Evolutionary conservation across 441 rosid genomes (phyloP), one percentile per base, ranked within the genome.

Genomic region (Cnidoscolus chayamansa): DNA sequence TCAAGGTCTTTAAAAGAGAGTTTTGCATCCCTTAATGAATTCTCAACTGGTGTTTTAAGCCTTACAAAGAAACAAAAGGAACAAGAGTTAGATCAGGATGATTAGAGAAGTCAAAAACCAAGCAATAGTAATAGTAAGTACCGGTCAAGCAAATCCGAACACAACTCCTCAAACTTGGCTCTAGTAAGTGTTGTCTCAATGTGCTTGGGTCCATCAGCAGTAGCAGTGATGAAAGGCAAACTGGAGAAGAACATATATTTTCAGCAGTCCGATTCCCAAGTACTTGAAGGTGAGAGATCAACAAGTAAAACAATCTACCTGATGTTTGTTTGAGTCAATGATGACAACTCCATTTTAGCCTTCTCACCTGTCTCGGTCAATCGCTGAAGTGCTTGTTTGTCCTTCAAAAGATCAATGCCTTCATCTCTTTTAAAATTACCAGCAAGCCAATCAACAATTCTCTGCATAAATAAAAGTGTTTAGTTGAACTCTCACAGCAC

Each of bases 371-470:
- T 86, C 83, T 94, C 99, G 2, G 97, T 94, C 57, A 92, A 78
- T 63, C 99, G 84, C 83, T 92, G 98, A 75, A 94, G 96, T 48
- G 99, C 98, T 84, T 94, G 99, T 59, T 92, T 94, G 84, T 94
- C 99, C 85, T 92, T 92, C 80, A 92, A 55, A 77, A 94, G 96
- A 80, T 94, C 91, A 31, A 94, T 88, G 48, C 98, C 98, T 80
- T 94, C 98, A 77, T 92, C 85, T 67, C 84, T 92, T 91, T 89
- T 92, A 67, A 94, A 94, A 55, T 67, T 60, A 3, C 51, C 69
- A 47, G 98, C 91, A 50, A 94, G 98, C 98, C 98, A 94, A 76
- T 94, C 99, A 45, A 94, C 99, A 76, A 94, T 31, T 81, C 99
- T 89, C 99, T 90, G 81, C 81, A 80, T 2, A 25, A 2, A 19